Evolutionary conservation across 2,329 filamentous ascomycete species (phyloP), one percentile per base, ranked within the genome.

Genomic region (Zymoseptoria passerinii): DNA sequence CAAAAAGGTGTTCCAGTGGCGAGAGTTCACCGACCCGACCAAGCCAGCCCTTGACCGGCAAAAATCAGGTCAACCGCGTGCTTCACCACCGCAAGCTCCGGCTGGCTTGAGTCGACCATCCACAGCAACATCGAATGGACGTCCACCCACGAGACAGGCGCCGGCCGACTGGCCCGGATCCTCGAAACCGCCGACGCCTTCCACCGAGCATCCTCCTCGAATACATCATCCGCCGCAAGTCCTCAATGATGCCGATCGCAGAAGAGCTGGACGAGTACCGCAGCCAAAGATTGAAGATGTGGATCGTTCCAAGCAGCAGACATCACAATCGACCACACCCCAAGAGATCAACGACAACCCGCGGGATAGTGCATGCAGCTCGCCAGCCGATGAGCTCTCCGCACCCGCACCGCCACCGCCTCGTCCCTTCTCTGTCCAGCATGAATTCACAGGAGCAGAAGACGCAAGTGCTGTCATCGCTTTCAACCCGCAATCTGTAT

Each of bases 1-100:
- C 73, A 87, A 84, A 71, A 89, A 87, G 70, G 83, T 87, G 70
- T 89, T 88, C 75, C 88, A 89, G 77, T 89, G 86, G 86, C 78
- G 84, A 55, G 80, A 84, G 0, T 88, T 88, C 65, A 84, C 86
- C 67, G 67, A 68, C 49, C 81, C 55, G 27, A 55, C 53, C 13
- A 57, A 52, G 35, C 44, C 54, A 50, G 23, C 16, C 28, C 27
- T 53, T 13, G 58, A 55, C 23, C 56, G 78, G 65, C 61, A 73
- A 48, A 81, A 77, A 68, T 81, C 79, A 73, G 71, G 77, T 44
- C 35, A 44, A 16, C 35, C 23, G n/a, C 50, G 16, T 48, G 50
- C 10, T 2, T 13, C 27, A 13, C 9, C 13, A 35, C 7, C 23
- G 28, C 53, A 18, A 4, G 35, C 51, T 20, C 35, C 8, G 44